Percentiles rank a stretch among this genome's conserved stretches.
phyloP scores from a whole-genome alignment of 2,329 filamentous ascomycete genomes.

The Nigrospora oryzae region DNA sequence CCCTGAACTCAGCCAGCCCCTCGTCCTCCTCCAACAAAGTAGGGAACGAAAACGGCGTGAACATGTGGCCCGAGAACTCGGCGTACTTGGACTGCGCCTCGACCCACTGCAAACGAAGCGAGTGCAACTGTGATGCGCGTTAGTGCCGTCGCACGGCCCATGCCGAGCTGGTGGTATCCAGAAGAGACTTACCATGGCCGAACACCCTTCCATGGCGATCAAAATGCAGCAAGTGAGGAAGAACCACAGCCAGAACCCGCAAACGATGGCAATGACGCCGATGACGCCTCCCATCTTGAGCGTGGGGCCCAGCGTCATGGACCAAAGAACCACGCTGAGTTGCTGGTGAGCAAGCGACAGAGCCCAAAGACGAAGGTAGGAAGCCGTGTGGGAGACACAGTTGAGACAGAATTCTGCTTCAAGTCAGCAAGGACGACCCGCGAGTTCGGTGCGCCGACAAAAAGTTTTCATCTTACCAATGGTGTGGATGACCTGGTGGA shows the following conservation, averaged over 20 bases:
- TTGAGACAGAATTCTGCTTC: conserved; percentile 88
- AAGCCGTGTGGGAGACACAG: conserved; percentile 97
- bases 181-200: conserved; percentile 50
- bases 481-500: conserved; percentile 97
- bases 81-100: conserved; percentile 84
- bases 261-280: conserved; percentile 73
- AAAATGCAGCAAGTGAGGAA: conserved; percentile 68
- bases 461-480: conserved; percentile 58
- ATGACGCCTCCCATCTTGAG: conserved; percentile 57
- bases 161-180: neutral
- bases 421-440: neutral
- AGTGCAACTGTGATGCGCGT: conserved; percentile 46
- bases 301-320: conserved; percentile 81
- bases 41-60: conserved; percentile 71
- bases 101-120: conserved; percentile 72
- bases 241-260: conserved; percentile 87
- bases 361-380: conserved; percentile 97
- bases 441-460: too few species aligned
- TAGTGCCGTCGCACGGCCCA: neutral
- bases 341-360: conserved; percentile 96
- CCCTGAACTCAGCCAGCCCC: conserved; percentile 25
- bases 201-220: conserved; percentile 76
- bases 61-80: conserved; percentile 68
- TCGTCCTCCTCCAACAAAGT: conserved; percentile 64
- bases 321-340: conserved; percentile 91